Evolutionary conservation across 73 alveolate species (phyloP).

Genomic region (Tetrahymena borealis): DNA sequence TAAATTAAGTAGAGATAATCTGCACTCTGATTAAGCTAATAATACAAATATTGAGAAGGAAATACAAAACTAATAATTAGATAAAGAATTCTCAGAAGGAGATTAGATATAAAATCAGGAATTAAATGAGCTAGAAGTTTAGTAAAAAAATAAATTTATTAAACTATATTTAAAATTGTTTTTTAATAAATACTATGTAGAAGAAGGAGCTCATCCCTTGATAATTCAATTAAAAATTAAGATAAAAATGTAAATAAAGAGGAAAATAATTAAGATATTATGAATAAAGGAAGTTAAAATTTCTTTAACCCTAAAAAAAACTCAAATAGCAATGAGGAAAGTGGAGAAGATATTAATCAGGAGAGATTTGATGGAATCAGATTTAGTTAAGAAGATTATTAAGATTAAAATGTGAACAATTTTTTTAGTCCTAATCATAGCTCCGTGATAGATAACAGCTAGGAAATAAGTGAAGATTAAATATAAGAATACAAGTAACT

Average conservation of each 20-base stretch:
- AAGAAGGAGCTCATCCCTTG: neutral
- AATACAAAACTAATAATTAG: no score
- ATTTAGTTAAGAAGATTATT: neutral
- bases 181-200: neutral
- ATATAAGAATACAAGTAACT: neutral
- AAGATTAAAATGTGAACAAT: neutral
- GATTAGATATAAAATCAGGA: no score
- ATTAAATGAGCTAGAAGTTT: no score
- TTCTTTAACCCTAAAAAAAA: neutral
- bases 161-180: no score
- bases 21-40: no score
- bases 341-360: neutral
- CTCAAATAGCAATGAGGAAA: neutral
- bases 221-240: neutral
- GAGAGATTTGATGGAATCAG: neutral
- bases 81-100: no score
- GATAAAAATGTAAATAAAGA: neutral
- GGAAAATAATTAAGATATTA: neutral
- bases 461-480: neutral
- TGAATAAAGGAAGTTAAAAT: neutral
- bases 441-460: neutral
- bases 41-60: no score
- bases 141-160: no score
- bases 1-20: no score
- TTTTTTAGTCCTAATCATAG: neutral